Base-by-base conservation (phyloP, 768 basidiomycete species). In the Macrolepiota albuminosa region DNA sequence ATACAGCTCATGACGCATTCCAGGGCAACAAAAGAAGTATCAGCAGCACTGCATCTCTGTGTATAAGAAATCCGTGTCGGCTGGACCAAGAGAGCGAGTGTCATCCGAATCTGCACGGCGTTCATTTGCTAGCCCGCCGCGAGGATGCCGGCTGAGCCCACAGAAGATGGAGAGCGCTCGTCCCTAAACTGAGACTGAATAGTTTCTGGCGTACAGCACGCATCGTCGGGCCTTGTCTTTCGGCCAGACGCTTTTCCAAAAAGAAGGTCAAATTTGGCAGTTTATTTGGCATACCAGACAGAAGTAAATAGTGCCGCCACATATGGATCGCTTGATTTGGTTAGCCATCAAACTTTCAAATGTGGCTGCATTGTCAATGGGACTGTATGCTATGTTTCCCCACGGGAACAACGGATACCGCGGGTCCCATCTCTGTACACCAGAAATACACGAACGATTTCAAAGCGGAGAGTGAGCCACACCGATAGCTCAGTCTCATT, bases 11-110 rank as follows among this genome's bases (percentile, higher is more conserved):
- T 51, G 54, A 31, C 49, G 24, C 34, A 21, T 49, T 42, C 31
- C 33, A 51, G 54, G 48, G 47, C 37, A 14, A 7, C 31, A 42
- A 50, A 56, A 46, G 53, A 60, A 60, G 53, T 36, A 56, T 50
- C 47, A 60, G 6, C 43, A 34, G 48, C 59, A 60, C 59, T 40
- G 59, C 59, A 49, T 60, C 36, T 54, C 42, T 56, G 59, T 60
- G 54, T 49, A 51, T 37, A 33, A 34, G 34, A 26, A 18, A 39
- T 26, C 31, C 39, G 48, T 51, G 34, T 42, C 47, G 39, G 48
- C 26, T 45, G 54, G 37, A 48, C 39, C 39, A 31, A 58, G 57
- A 40, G 49, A 34, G 46, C 29, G 48, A 31, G 40, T 39, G 43
- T 47, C 47, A 57, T 48, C 46, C 49, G 56, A 37, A 4, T 39